phyloP scores from a whole-genome alignment of 2,329 filamentous ascomycete genomes.

The Teratosphaeria zuluensis region DNA sequence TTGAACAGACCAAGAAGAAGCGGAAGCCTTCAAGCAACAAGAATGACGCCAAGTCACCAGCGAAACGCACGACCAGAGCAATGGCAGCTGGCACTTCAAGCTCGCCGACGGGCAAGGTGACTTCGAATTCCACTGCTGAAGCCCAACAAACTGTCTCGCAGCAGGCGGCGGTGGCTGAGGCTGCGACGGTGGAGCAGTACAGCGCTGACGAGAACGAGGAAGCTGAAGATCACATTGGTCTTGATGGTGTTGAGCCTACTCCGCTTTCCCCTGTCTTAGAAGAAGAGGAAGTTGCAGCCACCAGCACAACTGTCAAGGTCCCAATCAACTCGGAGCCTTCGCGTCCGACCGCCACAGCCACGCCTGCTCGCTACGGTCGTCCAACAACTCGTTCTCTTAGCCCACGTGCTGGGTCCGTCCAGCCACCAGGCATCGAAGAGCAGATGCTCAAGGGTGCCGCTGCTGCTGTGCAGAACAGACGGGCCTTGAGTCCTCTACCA shows the following conservation, averaged over 20 bases:
- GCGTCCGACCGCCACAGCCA: slow-evolving; percentile 20
- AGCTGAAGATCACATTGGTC: slow-evolving; percentile 4
- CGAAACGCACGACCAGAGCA: slow-evolving; percentile 1
- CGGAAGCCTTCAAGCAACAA: slow-evolving; percentile 13
- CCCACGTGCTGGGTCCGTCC: slow-evolving; percentile 12
- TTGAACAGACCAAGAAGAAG: slow-evolving; percentile 20
- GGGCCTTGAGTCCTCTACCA: slow-evolving; percentile 12
- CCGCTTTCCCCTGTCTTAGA: slow-evolving; percentile 25
- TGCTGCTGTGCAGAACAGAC: slow-evolving; percentile 11
- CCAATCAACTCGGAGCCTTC: slow-evolving; percentile 16
- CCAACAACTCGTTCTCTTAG: slow-evolving; percentile 13
- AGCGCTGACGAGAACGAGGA: slow-evolving; percentile 18
- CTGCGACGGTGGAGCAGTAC: neutral
- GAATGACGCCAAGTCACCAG: slow-evolving; percentile 1
- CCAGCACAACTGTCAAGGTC: slow-evolving; percentile 7
- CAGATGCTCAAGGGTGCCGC: slow-evolving; percentile 15
- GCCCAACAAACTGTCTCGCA: neutral
- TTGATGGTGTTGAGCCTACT: slow-evolving; percentile 15
- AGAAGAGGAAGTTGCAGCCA: slow-evolving; percentile 20
- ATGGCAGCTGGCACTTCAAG: slow-evolving; percentile 5
- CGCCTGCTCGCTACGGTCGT: slow-evolving; percentile 18
- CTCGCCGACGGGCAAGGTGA: slow-evolving; percentile 11
- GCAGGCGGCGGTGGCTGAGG: neutral
- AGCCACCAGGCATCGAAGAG: slow-evolving; percentile 10
- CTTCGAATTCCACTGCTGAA: neutral